These are phyloP conservation scores for Pichia deserticola DNA, from an alignment of 805 yeast genomes.

Conservation along the genomic window DNA sequence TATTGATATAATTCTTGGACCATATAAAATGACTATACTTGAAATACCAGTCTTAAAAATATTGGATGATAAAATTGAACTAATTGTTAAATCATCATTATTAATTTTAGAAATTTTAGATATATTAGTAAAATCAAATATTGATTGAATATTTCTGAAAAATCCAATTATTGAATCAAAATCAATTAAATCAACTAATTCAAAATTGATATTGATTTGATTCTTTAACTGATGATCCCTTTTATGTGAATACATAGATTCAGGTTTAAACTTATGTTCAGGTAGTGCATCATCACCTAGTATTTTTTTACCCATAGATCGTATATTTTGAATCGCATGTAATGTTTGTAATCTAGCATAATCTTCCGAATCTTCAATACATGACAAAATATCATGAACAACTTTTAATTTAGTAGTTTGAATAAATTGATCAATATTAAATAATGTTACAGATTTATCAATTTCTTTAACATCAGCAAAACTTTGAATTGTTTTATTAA, in stretches of 20 bases:
- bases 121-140: slow-evolving; percentile 36
- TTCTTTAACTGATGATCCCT: slow-evolving; percentile 60
- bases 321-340: slow-evolving; percentile 54
- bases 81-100: slow-evolving; percentile 24
- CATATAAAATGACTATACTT: slow-evolving; percentile 21
- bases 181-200: slow-evolving; percentile 70
- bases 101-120: slow-evolving; percentile 32
- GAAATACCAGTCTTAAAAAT: slow-evolving; percentile 24
- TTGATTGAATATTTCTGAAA: slow-evolving; percentile 3
- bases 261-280: slow-evolving; percentile 58
- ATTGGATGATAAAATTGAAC: slow-evolving; percentile 16
- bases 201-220: slow-evolving; percentile 51
- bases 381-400: slow-evolving; percentile 53
- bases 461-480: slow-evolving; percentile 38
- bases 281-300: slow-evolving; percentile 46
- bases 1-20: slow-evolving; percentile 23
- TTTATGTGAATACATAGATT: slow-evolving; percentile 75
- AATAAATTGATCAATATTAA: slow-evolving; percentile 59
- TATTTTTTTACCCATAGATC: slow-evolving; percentile 51
- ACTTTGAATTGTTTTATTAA: slow-evolving; percentile 40
- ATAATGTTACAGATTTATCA: slow-evolving; percentile 41
- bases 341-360: slow-evolving; percentile 58
- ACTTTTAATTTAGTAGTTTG: slow-evolving; percentile 59
- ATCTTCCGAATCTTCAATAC: slow-evolving; percentile 60
- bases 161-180: slow-evolving; percentile 49